A percentile compares a stretch with the other conserved stretches of the same genome.
These are phyloP conservation scores for Grosmannia penicillata DNA, from an alignment of 2,329 filamentous ascomycete species.

Conservation along the genomic window DNA sequence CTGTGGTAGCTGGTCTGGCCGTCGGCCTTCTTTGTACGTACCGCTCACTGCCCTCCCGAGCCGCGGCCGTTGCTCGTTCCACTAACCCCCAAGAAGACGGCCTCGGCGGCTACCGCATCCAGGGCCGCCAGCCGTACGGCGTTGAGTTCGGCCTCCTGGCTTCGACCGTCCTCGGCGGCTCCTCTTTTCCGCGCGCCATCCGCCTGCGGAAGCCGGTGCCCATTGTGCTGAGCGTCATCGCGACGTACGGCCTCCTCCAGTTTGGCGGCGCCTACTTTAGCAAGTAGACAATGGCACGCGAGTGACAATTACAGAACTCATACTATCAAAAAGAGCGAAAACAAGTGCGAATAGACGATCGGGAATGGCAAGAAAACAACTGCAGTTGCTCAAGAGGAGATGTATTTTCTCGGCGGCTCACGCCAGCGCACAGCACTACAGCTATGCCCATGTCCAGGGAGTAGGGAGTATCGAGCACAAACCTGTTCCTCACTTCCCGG, in stretches of 20 bases:
- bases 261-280: constrained; percentile 58
- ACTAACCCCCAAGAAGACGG: constrained; percentile 35
- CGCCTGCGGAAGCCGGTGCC: constrained; percentile 75
- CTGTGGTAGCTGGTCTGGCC: constrained; percentile 67
- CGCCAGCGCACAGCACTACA: too few species aligned
- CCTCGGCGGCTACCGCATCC: constrained; percentile 68
- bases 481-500: too few species aligned
- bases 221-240: constrained; percentile 61
- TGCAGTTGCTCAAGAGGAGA: too few species aligned
- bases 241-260: constrained; percentile 61
- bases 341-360: neutral
- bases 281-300: constrained; percentile 17
- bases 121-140: constrained; percentile 62
- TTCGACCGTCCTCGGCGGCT: constrained; percentile 69
- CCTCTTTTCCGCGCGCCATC: constrained; percentile 75
- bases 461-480: too few species aligned
- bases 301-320: too few species aligned
- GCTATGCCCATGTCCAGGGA: too few species aligned
- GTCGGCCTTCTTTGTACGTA: constrained; percentile 53
- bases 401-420: too few species aligned
- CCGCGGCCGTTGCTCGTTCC: neutral
- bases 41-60: neutral
- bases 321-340: neutral
- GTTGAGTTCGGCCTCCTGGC: constrained; percentile 81
- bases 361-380: too few species aligned